Evolutionary conservation across 176 grass and related monocot genomes (phyloP), one percentile per base, ranked within the genome.

Genomic region (Oryza rufipogon): DNA sequence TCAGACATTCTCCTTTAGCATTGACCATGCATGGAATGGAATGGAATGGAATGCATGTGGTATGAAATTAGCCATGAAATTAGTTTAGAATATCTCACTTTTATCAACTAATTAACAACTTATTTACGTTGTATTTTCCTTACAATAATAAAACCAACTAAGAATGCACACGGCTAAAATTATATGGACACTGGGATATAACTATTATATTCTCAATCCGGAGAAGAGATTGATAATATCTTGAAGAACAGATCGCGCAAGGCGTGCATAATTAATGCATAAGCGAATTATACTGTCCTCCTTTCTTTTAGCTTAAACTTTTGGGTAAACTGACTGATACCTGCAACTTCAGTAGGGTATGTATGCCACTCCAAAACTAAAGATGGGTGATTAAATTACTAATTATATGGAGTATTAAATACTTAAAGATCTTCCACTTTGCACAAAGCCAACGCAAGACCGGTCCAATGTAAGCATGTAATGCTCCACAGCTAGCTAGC

Each of bases 401-500:
- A 48, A 17, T 60, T 56, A 3, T 36, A 36, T 5, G 3, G 5
- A 23, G 30, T 32, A 32, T 68, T 16, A 48, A 48, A 17, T 77
- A 41, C 39, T 41, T 41, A 77, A 77, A 52, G 72, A 82, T 71
- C 45, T 14, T 41, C 41, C 79, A 77, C 79, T 87, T 88, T 77
- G 80, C 66, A 77, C 52, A 30, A 72, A 56, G 15, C 13, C 63
- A 58, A 44, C 15, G 47, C 47, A 54, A 79, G 56, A 38, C 6
- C 20, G 15, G 51, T 56, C 51, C 14, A 58, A 20, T 58, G 52
- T 56, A 56, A 3, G 47, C 47, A 33, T 28, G 79, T 72, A 85
- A 81, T 81, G 78, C 72, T 81, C 54, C 65, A 81, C 77, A 85
- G 71, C 86, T 83, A 81, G 64, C 85, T 32, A 2, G 58, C 5